Conservation (phyloP, 169 alveolate genomes). For the Plasmodium knowlesi region DNA sequence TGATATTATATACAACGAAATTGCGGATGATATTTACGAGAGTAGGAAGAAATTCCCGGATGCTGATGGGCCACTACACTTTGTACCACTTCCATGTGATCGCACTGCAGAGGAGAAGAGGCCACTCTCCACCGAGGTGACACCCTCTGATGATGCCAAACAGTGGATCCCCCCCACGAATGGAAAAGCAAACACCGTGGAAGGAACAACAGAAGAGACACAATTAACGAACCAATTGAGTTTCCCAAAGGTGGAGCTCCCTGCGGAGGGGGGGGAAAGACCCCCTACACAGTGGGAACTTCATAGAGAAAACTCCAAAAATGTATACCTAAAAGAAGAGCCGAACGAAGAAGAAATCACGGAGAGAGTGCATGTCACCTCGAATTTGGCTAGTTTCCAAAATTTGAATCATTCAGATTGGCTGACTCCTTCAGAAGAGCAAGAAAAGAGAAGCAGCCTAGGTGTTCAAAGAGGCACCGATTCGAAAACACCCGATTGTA, state of each 20-base stretch:
- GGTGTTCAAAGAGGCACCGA: not conserved
- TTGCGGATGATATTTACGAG: slow-evolving; percentile 51
- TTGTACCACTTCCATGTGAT: not conserved
- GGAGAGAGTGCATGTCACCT: not conserved
- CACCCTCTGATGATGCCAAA: not conserved
- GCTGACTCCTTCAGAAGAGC: not conserved
- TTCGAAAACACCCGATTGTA: not conserved
- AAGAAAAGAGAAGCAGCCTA: not conserved
- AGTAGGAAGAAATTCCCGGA: not conserved
- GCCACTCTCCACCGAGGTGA: not conserved
- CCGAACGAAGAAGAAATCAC: not conserved
- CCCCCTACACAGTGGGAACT: not conserved
- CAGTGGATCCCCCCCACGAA: not conserved
- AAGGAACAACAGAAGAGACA: not conserved
- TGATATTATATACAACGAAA: slow-evolving; percentile 67
- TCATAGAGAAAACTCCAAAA: not conserved
- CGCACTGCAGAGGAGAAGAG: not conserved
- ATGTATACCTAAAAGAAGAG: not conserved
- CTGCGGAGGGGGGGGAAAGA: not conserved
- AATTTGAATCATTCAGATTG: not conserved
- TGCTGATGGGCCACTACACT: not conserved
- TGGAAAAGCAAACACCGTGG: not conserved
- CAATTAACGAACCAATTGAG: not conserved
- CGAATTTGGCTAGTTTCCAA: not conserved
- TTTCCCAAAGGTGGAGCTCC: not conserved